phyloP scores from a whole-genome alignment of 2,329 filamentous ascomycete species.

The Nemania diffusa region DNA sequence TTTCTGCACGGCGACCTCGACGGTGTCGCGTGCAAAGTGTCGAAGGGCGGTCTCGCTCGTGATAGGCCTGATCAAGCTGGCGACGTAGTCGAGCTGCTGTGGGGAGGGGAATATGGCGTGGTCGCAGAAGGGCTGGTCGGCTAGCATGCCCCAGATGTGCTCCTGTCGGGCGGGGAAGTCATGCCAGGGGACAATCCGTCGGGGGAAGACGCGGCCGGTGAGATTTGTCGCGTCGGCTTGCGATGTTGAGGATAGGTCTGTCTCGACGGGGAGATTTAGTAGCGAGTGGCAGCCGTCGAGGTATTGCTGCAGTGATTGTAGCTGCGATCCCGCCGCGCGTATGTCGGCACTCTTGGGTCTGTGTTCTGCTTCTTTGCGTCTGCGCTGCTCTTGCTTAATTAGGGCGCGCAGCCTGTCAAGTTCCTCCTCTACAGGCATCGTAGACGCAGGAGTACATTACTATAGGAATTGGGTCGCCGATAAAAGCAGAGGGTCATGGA shows the following conservation, averaged over 20 bases:
- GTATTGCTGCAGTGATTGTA: constrained; percentile 45
- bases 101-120: constrained; percentile 47
- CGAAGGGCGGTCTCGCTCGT: constrained; percentile 51
- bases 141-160: constrained; percentile 47
- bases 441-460: too few relatives aligned
- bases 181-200: constrained; percentile 52
- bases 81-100: constrained; percentile 51
- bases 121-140: constrained; percentile 43
- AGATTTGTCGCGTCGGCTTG: constrained; percentile 51
- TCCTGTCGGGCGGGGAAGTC: constrained; percentile 48
- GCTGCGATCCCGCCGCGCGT: constrained; percentile 36
- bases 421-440: background rate
- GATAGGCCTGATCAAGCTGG: constrained; percentile 47
- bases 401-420: constrained; percentile 6
- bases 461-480: too few relatives aligned
- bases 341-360: constrained; percentile 46
- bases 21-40: constrained; percentile 49
- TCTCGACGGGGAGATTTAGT: constrained; percentile 48
- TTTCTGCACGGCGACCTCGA: constrained; percentile 52
- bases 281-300: constrained; percentile 51
- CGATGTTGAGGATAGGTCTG: constrained; percentile 48
- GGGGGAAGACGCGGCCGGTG: constrained; percentile 49
- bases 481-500: too few relatives aligned
- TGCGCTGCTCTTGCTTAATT: constrained; percentile 11
- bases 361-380: constrained; percentile 35